Evolutionary conservation across 2,329 filamentous ascomycete genomes (phyloP), one percentile per base, ranked within the genome.

Genomic region (Hyphodiscus sp.): DNA sequence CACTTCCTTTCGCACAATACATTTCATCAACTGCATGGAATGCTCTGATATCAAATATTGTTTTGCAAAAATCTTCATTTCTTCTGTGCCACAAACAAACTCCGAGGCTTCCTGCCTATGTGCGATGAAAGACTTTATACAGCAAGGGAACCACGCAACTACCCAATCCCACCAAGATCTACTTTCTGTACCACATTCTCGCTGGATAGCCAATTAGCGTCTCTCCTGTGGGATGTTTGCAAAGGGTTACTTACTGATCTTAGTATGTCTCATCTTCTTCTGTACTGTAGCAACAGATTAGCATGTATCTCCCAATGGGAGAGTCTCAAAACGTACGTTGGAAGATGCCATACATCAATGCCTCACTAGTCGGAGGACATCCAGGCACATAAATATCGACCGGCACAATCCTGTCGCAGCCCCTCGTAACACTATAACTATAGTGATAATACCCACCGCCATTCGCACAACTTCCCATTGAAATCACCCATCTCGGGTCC

Each of bases 371-470:
- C 19, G 76, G 83, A 63, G 80, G 79, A 75, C 87, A 91, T 1
- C 87, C 87, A 20, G 87, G 87, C 2, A 91, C 86, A 68, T 90
- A 91, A 45, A 91, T 80, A 69, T 91, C 87, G 53, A 91, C 87
- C 4, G 87, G 87, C 26, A 90, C 82, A 67, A 91, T 83, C 51
- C 87, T 74, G 71, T 91, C 87, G 65, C 86, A 88, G 7, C 87
- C 87, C 52, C 87, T 78, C 45, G 85, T 82, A 43, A 91, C 87
- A 61, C 78, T 82, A 74, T 92, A 92, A 71, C 83, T 87, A 74
- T 92, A 91, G 73, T 92, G 88, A 70, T 92, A 91, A 74, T 92
- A 92, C 51, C 88, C 88, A 57, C 88, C 88, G 49, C 88, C 88
- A 71, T 91, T 91, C 56, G 88, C 88, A 70, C 88, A 92, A 66